Conservation (phyloP, 2,329 filamentous ascomycete species). For the Aspergillus tubingensis region DNA sequence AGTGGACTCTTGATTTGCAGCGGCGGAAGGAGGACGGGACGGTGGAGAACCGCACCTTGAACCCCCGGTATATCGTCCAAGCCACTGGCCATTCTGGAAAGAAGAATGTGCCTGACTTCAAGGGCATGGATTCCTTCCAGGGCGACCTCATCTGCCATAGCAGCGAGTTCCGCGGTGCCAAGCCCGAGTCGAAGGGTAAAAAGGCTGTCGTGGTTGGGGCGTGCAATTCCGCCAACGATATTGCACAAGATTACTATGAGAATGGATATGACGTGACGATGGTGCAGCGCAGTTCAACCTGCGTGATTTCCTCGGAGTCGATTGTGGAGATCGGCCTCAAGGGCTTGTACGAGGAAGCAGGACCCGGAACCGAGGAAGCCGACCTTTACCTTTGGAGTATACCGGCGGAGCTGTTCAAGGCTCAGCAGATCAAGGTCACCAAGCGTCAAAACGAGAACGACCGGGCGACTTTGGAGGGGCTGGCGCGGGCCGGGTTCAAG, state of each 20-base stretch:
- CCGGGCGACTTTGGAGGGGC: conserved; percentile 42
- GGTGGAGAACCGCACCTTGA: conserved; percentile 55
- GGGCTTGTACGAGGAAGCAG: conserved; percentile 50
- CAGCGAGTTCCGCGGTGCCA: conserved; percentile 59
- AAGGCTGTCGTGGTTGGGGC: conserved; percentile 67
- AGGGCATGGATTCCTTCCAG: conserved; percentile 55
- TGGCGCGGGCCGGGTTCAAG: conserved; percentile 62
- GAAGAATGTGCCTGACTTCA: conserved; percentile 55
- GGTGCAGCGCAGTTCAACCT: conserved; percentile 67
- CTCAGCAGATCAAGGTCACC: conserved; percentile 54
- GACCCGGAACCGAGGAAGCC: conserved; percentile 64
- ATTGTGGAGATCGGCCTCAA: conserved; percentile 57
- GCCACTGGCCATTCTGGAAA: conserved; percentile 70
- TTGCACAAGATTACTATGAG: conserved; percentile 67
- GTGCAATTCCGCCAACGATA: conserved; percentile 70
- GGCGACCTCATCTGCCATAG: conserved; percentile 64
- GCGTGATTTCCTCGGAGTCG: conserved; percentile 60
- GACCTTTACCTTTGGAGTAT: conserved; percentile 63
- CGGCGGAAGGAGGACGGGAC: conserved; percentile 42
- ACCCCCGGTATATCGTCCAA: conserved; percentile 65
- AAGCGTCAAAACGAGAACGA: conserved; percentile 39
- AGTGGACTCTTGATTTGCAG: conserved; percentile 59
- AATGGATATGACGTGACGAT: conserved; percentile 69
- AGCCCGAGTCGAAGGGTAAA: conserved; percentile 52
- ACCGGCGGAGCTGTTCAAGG: conserved; percentile 63